A percentile compares a stretch with the other conserved stretches of the same genome.
Evolutionary conservation across 2,329 filamentous ascomycete species (phyloP).

Genomic region (Pleoardoris graminearum): DNA sequence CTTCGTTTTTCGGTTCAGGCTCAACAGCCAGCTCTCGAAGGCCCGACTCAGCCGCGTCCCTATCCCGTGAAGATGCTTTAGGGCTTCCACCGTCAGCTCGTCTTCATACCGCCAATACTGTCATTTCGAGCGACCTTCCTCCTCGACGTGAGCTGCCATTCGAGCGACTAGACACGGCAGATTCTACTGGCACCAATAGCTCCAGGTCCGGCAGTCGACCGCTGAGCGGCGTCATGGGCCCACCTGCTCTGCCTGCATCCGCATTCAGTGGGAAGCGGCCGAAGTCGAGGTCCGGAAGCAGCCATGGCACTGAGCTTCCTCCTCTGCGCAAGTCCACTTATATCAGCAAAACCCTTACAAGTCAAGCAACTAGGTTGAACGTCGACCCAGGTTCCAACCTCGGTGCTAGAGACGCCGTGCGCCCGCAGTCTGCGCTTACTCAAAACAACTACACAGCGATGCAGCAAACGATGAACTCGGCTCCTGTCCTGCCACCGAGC

Average conservation of each 20-base stretch:
- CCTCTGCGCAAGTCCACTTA: constrained; percentile 44
- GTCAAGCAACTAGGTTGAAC: constrained; percentile 8
- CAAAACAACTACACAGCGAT: constrained; percentile 11
- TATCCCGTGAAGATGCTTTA: neutral
- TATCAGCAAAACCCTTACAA: constrained; percentile 13
- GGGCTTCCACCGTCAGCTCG: constrained; percentile 11
- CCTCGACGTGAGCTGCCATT: constrained; percentile 49
- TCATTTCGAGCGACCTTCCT: constrained; percentile 31
- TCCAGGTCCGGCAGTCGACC: constrained; percentile 27
- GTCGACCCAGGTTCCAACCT: constrained; percentile 12
- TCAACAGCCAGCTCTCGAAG: constrained; percentile 31
- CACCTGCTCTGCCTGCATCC: constrained; percentile 40
- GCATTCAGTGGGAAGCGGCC: constrained; percentile 21
- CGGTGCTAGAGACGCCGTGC: neutral
- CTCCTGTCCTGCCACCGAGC: constrained; percentile 16
- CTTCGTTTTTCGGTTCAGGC: constrained; percentile 14
- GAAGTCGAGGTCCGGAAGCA: constrained; percentile 20
- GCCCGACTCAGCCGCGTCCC: constrained; percentile 27
- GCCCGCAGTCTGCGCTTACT: constrained; percentile 5
- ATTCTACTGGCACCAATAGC: constrained; percentile 30
- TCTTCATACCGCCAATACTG: constrained; percentile 24
- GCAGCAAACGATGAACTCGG: constrained; percentile 10
- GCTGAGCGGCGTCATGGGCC: constrained; percentile 29
- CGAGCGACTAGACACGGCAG: constrained; percentile 33
- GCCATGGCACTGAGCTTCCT: constrained; percentile 32